Conservation (phyloP, 371 early-diverging fungal species). For the Mortierella sp. region DNA sequence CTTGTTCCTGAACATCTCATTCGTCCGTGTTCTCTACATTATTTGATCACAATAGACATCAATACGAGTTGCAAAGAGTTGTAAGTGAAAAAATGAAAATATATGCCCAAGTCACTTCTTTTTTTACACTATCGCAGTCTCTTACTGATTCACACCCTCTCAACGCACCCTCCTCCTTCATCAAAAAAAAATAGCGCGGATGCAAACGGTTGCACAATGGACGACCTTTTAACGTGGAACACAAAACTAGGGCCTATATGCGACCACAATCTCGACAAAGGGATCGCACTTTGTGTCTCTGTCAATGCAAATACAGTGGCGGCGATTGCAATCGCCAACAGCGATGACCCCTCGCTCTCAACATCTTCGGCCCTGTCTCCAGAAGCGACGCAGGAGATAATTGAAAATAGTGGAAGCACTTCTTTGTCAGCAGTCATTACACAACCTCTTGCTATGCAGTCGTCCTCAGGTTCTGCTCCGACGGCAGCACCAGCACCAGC, state of each 20-base stretch:
- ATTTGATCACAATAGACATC: too few relatives aligned
- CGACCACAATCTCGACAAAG: neutral
- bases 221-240: slow-evolving; percentile 1
- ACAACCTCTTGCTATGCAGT: neutral
- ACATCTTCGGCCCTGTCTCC: too few relatives aligned
- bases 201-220: neutral
- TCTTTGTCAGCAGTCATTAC: neutral
- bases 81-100: neutral
- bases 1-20: neutral
- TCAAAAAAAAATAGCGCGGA: neutral
- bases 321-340: neutral
- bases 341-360: neutral
- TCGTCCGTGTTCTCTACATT: too few relatives aligned
- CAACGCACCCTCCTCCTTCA: neutral
- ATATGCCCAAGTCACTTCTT: neutral
- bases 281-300: neutral
- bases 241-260: neutral
- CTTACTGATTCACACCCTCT: neutral
- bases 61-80: too few relatives aligned
- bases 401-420: neutral
- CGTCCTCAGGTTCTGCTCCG: neutral
- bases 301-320: neutral
- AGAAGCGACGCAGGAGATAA: neutral
- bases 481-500: neutral
- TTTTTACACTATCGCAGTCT: neutral